Conservation (phyloP, 2,329 filamentous ascomycete genomes). For the Dactylellina cionopaga region DNA sequence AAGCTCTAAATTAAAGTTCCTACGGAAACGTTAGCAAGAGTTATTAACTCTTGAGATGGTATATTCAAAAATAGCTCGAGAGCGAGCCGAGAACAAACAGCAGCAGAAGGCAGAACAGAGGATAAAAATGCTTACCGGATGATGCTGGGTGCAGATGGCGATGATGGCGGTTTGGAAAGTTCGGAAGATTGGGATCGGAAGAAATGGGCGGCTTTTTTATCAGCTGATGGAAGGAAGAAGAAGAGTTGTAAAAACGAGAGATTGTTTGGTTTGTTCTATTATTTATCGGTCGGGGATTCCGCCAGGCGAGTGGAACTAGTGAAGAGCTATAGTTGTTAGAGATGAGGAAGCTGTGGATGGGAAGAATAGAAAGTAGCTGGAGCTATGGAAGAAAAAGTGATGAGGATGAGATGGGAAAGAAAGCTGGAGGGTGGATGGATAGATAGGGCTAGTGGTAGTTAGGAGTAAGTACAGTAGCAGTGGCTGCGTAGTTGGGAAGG, state of each 20-base stretch:
- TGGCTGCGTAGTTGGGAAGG: neutral
- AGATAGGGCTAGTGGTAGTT: too few species aligned
- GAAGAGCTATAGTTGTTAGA: constrained; percentile 1
- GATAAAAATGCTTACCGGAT: constrained; percentile 1
- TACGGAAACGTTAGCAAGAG: constrained; percentile 41
- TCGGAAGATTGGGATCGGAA: constrained; percentile 41
- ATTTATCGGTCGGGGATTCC: too few species aligned
- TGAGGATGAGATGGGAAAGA: neutral
- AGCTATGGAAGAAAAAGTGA: neutral
- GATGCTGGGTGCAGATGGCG: neutral
- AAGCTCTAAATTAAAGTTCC: constrained; percentile 52
- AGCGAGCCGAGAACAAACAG: constrained; percentile 4
- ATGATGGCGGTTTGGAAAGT: constrained; percentile 25
- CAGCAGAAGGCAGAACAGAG: neutral
- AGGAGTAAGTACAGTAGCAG: neutral
- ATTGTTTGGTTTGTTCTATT: constrained; percentile 16
- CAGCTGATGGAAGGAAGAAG: constrained; percentile 26
- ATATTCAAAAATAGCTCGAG: constrained; percentile 41
- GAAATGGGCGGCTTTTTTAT: constrained; percentile 24
- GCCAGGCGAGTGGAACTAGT: neutral
- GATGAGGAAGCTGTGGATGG: neutral
- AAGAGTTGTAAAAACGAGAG: constrained; percentile 8
- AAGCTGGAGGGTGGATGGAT: too few species aligned
- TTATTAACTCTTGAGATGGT: constrained; percentile 43
- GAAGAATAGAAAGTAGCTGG: neutral